Conservation (phyloP, 1,284 basidiomycete genomes). For the Ganoderma multipileum region DNA sequence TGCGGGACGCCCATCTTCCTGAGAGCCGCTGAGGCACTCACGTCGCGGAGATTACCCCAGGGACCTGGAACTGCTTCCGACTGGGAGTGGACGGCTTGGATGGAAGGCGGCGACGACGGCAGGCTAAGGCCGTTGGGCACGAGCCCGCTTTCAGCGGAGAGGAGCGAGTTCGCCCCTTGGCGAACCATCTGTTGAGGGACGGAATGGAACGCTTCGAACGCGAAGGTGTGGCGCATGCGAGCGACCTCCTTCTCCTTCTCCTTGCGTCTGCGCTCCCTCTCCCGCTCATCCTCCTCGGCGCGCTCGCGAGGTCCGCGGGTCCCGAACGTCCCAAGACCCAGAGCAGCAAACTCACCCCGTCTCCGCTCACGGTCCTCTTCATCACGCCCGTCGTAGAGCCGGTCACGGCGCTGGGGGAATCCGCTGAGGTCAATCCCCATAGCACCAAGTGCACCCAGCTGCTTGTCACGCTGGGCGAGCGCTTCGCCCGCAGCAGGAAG, state of each 20-base stretch:
- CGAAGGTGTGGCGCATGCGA: constrained; percentile 50
- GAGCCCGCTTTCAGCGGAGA: constrained; percentile 42
- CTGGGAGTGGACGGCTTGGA: constrained; percentile 32
- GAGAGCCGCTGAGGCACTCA: constrained; percentile 37
- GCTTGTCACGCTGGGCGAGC: constrained; percentile 55
- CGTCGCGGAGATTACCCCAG: constrained; percentile 39
- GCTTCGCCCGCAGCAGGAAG: constrained; percentile 44
- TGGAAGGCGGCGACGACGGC: constrained; percentile 29
- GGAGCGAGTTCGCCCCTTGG: constrained; percentile 43
- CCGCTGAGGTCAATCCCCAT: constrained; percentile 51
- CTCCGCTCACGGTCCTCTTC: constrained; percentile 48
- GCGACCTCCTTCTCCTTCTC: constrained; percentile 53
- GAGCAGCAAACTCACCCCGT: constrained; percentile 43
- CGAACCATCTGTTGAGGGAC: constrained; percentile 53
- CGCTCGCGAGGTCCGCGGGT: constrained; percentile 66
- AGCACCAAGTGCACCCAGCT: constrained; percentile 52
- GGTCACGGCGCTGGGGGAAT: constrained; percentile 42
- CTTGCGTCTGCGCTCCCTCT: constrained; percentile 56
- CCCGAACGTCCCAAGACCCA: constrained; percentile 47
- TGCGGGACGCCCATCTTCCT: constrained; percentile 41
- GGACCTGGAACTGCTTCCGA: constrained; percentile 30
- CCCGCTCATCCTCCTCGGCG: constrained; percentile 68
- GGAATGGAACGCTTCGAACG: constrained; percentile 81
- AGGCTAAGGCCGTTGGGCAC: constrained; percentile 21
- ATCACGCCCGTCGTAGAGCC: constrained; percentile 44